Evolutionary conservation across 257 asterid genomes (phyloP).

Genomic region (Verbena officinalis): DNA sequence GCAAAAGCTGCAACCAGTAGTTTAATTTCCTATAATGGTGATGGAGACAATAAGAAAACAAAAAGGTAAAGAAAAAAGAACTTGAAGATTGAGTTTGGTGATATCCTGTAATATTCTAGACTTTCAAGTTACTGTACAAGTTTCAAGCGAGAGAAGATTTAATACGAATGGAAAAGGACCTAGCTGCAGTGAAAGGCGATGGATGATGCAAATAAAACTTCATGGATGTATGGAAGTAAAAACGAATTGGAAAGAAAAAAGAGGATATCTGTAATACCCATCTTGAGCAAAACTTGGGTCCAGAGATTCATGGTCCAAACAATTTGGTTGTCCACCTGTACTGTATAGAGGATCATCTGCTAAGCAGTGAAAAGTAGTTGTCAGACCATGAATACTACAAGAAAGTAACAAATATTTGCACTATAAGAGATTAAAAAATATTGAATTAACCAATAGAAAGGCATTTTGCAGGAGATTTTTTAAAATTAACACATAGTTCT

Average conservation of each 20-base stretch:
- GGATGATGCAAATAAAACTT: conserved; percentile 11
- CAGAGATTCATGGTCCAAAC: no score
- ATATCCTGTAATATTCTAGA: not conserved
- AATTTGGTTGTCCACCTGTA: conserved; percentile 74
- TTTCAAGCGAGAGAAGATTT: no score
- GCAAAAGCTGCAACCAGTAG: not conserved
- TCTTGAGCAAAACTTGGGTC: conserved; percentile 75
- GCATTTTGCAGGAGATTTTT: not conserved
- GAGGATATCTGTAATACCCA: conserved; percentile 53
- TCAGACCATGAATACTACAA: conserved; percentile 22
- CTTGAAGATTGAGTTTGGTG: not conserved
- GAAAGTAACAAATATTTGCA: conserved; percentile 9
- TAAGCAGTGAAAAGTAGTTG: conserved; percentile 26
- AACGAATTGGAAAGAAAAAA: conserved; percentile 12
- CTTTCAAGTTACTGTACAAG: not conserved
- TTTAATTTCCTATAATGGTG: not conserved
- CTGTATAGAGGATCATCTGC: conserved; percentile 93
- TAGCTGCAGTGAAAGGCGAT: not conserved
- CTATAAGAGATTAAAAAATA: not conserved
- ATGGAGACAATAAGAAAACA: no score
- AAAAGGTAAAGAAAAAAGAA: not conserved
- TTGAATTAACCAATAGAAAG: no score
- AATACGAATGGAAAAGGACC: no score
- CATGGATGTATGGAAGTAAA: conserved; percentile 1
- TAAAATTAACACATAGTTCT: not conserved